A percentile compares a stretch with the other conserved stretches of the same genome.
Evolutionary conservation across 1,284 basidiomycete species (phyloP).

Genomic region (Microbotryomycetes sp.): DNA sequence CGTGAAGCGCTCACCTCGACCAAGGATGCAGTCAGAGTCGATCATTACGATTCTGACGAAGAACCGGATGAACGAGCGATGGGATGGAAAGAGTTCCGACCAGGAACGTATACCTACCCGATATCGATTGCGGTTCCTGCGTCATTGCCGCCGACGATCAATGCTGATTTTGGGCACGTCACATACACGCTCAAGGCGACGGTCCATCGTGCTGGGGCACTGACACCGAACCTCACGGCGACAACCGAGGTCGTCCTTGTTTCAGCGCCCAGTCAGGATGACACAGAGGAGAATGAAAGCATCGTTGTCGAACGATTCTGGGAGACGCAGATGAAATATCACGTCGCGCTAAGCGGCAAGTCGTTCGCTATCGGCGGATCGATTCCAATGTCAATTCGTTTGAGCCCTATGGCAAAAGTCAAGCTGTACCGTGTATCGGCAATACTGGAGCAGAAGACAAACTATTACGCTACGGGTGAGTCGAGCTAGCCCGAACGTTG

Average conservation of each 20-base stretch:
- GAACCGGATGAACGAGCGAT: slow-evolving; percentile 27
- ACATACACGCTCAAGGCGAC: slow-evolving; percentile 72
- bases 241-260: slow-evolving; percentile 69
- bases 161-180: slow-evolving; percentile 70
- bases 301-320: slow-evolving; percentile 85
- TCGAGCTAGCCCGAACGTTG: not conserved
- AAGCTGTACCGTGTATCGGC: slow-evolving; percentile 71
- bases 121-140: slow-evolving; percentile 82
- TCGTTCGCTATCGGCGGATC: slow-evolving; percentile 70
- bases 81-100: slow-evolving; percentile 80
- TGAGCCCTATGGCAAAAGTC: slow-evolving; percentile 78
- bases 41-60: slow-evolving; percentile 5
- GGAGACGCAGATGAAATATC: slow-evolving; percentile 82
- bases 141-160: slow-evolving; percentile 69
- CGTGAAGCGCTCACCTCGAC: slow-evolving; percentile 38
- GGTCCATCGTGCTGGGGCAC: slow-evolving; percentile 74
- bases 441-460: slow-evolving; percentile 60
- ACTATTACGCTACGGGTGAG: slow-evolving; percentile 41
- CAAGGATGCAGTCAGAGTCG: slow-evolving; percentile 3
- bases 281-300: slow-evolving; percentile 62
- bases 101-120: slow-evolving; percentile 90
- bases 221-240: slow-evolving; percentile 65
- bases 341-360: slow-evolving; percentile 68
- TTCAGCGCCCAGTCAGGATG: slow-evolving; percentile 53
- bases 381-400: slow-evolving; percentile 70